Evolutionary conservation across 345 rosid genomes (phyloP), one percentile per base, ranked within the genome.

Genomic region (Lagerstroemia speciosa): DNA sequence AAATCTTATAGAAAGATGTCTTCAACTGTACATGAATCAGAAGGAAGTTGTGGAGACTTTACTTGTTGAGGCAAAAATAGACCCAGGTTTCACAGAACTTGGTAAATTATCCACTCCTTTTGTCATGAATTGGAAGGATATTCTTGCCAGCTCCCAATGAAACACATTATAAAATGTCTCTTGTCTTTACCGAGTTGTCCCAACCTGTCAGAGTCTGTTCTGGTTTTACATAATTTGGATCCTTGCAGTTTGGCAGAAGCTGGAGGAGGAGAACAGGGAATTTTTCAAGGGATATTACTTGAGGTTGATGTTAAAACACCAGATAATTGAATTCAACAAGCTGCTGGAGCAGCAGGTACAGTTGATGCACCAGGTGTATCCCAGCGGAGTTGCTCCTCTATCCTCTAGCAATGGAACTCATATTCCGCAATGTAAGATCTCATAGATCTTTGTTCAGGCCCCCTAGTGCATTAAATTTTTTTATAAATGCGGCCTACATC

Each of bases 191-290:
- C 34, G 24, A 71, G 66, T 41, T 71, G 33, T 36, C 60, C 65
- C 24, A 37, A 9, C 46, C 46, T 41, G 6, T 41, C 37, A 31
- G 31, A 24, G 40, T 26, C 68, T 3, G 19, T 24, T 31, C 33
- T n/a, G 12, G 14, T 17, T 37, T 7, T 31, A 32, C 34, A 7
- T 31, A 58, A 38, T 20, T 73, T 40, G 43, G 34, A 48, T 38
- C 53, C 76, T 76, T 69, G 60, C 81, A 95, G 99, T 95, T 79
- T 95, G 99, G 99, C 94, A 95, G 87, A 92, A 92, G 87, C 99
- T 95, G 75, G 98, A 95, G 79, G 98, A 92, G 80, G 96, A 92
- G 79, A 95, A 95, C 78, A 82, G 79, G 36, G 98, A 92, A 9
- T 95, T 95, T 78, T 95, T 95, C 79, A 81, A 84, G 74, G 98